Conservation (phyloP, 2,329 filamentous ascomycete genomes). For the Pseudogymnoascus sp. region DNA sequence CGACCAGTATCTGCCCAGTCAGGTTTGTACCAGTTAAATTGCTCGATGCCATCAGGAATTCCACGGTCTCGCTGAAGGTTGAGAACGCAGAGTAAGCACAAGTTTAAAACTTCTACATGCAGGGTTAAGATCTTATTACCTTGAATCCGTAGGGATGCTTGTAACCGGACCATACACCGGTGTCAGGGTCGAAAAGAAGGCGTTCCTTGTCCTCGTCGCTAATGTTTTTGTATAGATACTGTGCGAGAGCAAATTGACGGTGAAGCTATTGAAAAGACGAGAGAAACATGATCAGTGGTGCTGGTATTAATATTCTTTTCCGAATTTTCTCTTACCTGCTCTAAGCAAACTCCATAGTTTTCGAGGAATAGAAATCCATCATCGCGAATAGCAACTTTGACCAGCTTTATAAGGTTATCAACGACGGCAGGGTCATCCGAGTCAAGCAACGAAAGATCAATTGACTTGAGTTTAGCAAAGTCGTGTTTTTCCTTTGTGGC, state of each 20-base stretch:
- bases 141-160: conserved; percentile 42
- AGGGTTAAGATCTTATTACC: conserved; percentile 18
- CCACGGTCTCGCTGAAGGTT: conserved; percentile 33
- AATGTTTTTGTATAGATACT: conserved; percentile 44
- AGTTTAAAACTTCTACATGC: neutral
- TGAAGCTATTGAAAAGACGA: conserved; percentile 32
- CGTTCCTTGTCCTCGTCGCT: conserved; percentile 42
- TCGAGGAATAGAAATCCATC: conserved; percentile 42
- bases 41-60: conserved; percentile 42
- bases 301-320: neutral
- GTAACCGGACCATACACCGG: conserved; percentile 42
- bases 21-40: conserved; percentile 45
- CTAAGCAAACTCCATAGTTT: conserved; percentile 42
- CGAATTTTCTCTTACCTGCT: conserved; percentile 24
- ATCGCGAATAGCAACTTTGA: conserved; percentile 37
- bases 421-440: conserved; percentile 37
- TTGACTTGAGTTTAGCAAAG: conserved; percentile 35
- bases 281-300: neutral
- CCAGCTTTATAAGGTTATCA: conserved; percentile 36
- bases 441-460: conserved; percentile 38
- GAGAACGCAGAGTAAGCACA: neutral
- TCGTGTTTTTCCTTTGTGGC: conserved; percentile 38
- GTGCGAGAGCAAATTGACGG: conserved; percentile 44
- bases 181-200: conserved; percentile 41
- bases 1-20: conserved; percentile 39